Evolutionary conservation across 2,329 filamentous ascomycete species (phyloP), one percentile per base, ranked within the genome.

Genomic region (Tolypocladium ovalisporum): DNA sequence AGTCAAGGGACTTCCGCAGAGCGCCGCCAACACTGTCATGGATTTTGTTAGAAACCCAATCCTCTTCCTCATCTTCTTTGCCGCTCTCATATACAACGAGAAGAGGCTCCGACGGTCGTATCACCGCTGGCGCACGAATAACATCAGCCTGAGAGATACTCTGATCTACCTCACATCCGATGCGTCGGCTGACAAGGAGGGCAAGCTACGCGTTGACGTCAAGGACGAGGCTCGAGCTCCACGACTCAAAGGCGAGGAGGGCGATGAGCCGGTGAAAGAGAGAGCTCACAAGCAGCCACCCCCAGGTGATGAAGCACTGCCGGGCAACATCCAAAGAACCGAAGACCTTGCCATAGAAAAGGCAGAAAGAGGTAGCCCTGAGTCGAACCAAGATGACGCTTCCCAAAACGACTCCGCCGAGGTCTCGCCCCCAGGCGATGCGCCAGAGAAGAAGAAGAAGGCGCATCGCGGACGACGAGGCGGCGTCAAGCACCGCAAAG

Each of bases 391-490:
- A 27, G 57, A 54, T 8, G 40, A 56, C 12, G 53, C 29, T 12
- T 32, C n/a, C n/a, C 52, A 54, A 13, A 42, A 52, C 27, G 40
- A 47, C 17, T 7, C 47, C 9, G 32, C 42, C 3, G 53, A 47
- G 8, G 19, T 39, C 19, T 49, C 55, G 19, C 24, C 37, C 8
- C 36, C 47, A 0, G 61, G 58, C 27, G 29, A 17, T 4, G 67
- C 51, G 56, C 64, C 55, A 56, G 78, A 80, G 19, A 86, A 85
- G 65, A 86, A 87, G 70, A 87, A 84, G 67, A 89, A 87, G 68
- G 79, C 82, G 0, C 86, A 88, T 57, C 79, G 88, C 57, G 88
- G 88, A 4, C 79, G 83, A n/a, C 81, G 88, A 53, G 88, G 87
- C 27, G 88, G 88, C 2, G 80, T 82, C 22, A 86, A 87, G 67